Conservation (phyloP, 179 eudicot genomes). For the Corrigiola litoralis region DNA sequence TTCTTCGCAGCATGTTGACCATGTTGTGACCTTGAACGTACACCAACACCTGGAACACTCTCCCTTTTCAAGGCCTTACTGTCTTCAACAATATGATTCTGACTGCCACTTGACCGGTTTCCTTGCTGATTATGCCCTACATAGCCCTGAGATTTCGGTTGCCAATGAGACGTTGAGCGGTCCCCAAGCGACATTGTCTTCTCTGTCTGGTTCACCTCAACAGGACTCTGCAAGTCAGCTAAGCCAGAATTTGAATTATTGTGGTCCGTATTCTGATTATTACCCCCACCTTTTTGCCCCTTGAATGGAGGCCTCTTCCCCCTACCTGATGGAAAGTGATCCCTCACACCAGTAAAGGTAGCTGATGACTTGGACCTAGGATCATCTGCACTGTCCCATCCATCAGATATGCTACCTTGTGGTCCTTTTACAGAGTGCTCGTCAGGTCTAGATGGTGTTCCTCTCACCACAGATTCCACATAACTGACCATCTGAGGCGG, state of each 20-base stretch:
- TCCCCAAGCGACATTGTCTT: constrained; percentile 38
- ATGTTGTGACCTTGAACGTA: constrained; percentile 10
- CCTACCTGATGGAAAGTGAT: constrained; percentile 36
- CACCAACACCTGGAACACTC: constrained; percentile 17
- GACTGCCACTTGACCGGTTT: constrained; percentile 35
- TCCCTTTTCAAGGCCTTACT: constrained; percentile 27
- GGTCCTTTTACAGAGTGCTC: constrained; percentile 27
- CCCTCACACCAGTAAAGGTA: constrained; percentile 29
- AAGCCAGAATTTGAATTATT: constrained; percentile 30
- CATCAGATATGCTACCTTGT: constrained; percentile 30
- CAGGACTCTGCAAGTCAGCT: constrained; percentile 21
- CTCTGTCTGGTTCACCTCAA: constrained; percentile 40
- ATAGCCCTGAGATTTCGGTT: constrained; percentile 63
- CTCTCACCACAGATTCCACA: constrained; percentile 15
- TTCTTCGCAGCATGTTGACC: constrained; percentile 13
- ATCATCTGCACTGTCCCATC: constrained; percentile 39
- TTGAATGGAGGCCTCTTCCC: constrained; percentile 47
- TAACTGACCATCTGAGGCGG: constrained; percentile 12
- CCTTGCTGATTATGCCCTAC: constrained; percentile 32
- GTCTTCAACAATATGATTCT: constrained; percentile 30
- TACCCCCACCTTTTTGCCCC: constrained; percentile 38
- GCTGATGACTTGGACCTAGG: constrained; percentile 22
- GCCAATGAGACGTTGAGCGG: constrained; percentile 66
- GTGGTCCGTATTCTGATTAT: constrained; percentile 28
- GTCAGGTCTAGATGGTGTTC: constrained; percentile 29